These are phyloP conservation scores for Crinitomyces ghanaensis DNA, from an alignment of 805 yeast genomes.

Conservation along the genomic window DNA sequence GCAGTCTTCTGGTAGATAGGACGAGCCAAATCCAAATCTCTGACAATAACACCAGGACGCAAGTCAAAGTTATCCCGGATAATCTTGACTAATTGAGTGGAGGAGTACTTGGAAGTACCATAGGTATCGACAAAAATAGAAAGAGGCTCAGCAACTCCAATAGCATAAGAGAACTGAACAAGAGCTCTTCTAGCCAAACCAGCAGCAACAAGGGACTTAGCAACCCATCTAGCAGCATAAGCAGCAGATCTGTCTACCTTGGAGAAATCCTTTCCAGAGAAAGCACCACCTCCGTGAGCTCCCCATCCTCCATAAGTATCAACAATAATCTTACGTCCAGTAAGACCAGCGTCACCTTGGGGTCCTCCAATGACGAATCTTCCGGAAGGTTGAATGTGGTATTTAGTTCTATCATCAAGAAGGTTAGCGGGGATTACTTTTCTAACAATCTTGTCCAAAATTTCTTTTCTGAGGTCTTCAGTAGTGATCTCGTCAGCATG, in stretches of 20 bases:
- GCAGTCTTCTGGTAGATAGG: slow-evolving; percentile 99
- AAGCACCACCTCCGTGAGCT: slow-evolving; percentile 99
- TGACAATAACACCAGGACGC: slow-evolving; percentile 99
- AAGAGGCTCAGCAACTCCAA: slow-evolving; percentile 99
- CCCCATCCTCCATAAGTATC: slow-evolving; percentile 99
- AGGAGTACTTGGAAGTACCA: slow-evolving; percentile 88
- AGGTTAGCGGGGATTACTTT: slow-evolving; percentile 85
- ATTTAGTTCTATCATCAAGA: slow-evolving; percentile 88
- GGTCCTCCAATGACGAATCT: slow-evolving; percentile 99
- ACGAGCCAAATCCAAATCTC: slow-evolving; percentile 93
- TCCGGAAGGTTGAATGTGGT: slow-evolving; percentile 99
- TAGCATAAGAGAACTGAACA: slow-evolving; percentile 98
- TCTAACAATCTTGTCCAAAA: slow-evolving; percentile 70
- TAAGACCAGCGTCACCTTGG: slow-evolving; percentile 99
- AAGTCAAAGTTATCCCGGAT: slow-evolving; percentile 92
- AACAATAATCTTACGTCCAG: slow-evolving; percentile 98
- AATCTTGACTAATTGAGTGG: slow-evolving; percentile 83
- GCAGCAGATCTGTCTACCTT: slow-evolving; percentile 99
- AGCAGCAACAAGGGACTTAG: slow-evolving; percentile 92
- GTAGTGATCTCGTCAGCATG: slow-evolving; percentile 94
- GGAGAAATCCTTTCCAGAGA: slow-evolving; percentile 99
- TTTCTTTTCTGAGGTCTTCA: slow-evolving; percentile 75
- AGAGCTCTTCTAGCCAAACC: slow-evolving; percentile 94
- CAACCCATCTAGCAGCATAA: slow-evolving; percentile 99
- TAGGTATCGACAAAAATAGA: slow-evolving; percentile 95